Conservation (phyloP, 1,139 yeast genomes). For the Yarrowia galli region DNA sequence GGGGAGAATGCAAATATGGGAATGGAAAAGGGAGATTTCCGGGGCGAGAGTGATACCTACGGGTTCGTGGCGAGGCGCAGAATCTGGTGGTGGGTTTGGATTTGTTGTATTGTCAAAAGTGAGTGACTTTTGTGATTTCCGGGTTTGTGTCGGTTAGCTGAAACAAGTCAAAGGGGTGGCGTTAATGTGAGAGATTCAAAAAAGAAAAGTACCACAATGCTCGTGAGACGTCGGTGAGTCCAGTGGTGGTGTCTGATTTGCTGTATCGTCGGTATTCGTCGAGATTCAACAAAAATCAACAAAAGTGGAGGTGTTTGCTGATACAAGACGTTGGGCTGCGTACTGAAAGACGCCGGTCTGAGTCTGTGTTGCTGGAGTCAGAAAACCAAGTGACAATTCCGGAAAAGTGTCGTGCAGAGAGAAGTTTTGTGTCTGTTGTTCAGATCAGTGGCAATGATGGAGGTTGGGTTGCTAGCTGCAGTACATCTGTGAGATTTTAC, state of each 20-base stretch:
- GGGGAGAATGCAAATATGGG: background rate
- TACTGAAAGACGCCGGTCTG: background rate
- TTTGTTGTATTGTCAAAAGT: background rate
- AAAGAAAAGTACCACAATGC: background rate
- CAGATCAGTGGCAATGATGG: constrained; percentile 22
- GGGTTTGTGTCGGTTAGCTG: background rate
- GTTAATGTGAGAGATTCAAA: background rate
- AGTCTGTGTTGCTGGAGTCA: background rate
- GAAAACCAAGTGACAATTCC: background rate
- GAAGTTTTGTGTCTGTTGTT: background rate
- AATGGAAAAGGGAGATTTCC: background rate
- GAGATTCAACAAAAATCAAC: background rate
- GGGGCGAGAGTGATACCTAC: background rate
- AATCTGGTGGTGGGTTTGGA: background rate
- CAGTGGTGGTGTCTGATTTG: background rate
- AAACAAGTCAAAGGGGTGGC: background rate
- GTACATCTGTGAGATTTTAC: constrained; percentile 21
- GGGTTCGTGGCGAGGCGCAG: background rate
- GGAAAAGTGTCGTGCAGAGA: background rate
- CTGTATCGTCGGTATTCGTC: background rate
- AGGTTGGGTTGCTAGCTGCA: constrained; percentile 22
- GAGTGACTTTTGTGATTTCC: background rate
- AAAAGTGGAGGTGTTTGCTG: background rate
- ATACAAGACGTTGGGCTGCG: background rate
- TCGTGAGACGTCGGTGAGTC: background rate